Conservation (phyloP, 495 filamentous ascomycete genomes). For the Penicillium lividum region DNA sequence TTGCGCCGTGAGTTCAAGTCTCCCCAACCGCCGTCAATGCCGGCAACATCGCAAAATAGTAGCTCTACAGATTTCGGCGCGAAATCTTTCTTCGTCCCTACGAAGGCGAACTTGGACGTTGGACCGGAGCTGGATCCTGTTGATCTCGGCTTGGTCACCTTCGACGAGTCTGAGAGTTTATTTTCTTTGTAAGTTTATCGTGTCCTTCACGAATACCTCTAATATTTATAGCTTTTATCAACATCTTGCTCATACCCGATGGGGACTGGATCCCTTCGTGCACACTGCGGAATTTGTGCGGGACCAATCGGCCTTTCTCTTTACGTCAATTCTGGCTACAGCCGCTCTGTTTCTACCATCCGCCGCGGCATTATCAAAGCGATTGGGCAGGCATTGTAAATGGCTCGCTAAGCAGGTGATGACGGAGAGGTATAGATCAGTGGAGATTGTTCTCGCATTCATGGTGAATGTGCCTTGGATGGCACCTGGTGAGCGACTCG, state of each 20-base stretch:
- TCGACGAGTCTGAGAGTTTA: constrained; percentile 60
- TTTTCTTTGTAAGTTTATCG: constrained; percentile 58
- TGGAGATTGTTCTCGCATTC: constrained; percentile 72
- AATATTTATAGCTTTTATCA: constrained; percentile 58
- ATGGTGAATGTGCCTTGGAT: constrained; percentile 82
- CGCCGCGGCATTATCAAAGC: constrained; percentile 60
- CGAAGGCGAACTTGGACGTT: constrained; percentile 59
- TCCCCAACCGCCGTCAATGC: constrained; percentile 16
- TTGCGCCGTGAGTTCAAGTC: constrained; percentile 20
- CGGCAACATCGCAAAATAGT: constrained; percentile 11
- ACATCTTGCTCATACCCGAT: constrained; percentile 70
- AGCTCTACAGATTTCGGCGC: constrained; percentile 20
- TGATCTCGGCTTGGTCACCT: constrained; percentile 62
- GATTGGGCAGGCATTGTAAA: constrained; percentile 65
- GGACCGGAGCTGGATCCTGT: constrained; percentile 67
- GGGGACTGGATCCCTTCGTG: constrained; percentile 67
- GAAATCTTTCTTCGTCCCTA: constrained; percentile 61
- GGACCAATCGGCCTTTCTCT: constrained; percentile 65
- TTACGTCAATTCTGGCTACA: constrained; percentile 67
- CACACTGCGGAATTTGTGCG: constrained; percentile 66
- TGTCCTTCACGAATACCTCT: neutral
- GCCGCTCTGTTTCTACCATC: constrained; percentile 65
- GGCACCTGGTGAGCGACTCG: constrained; percentile 63
- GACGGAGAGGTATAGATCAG: constrained; percentile 59
- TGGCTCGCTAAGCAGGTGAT: constrained; percentile 61